These are phyloP conservation scores for Phylloporus sp. DNA, from an alignment of 768 basidiomycete genomes.

Conservation along the genomic window DNA sequence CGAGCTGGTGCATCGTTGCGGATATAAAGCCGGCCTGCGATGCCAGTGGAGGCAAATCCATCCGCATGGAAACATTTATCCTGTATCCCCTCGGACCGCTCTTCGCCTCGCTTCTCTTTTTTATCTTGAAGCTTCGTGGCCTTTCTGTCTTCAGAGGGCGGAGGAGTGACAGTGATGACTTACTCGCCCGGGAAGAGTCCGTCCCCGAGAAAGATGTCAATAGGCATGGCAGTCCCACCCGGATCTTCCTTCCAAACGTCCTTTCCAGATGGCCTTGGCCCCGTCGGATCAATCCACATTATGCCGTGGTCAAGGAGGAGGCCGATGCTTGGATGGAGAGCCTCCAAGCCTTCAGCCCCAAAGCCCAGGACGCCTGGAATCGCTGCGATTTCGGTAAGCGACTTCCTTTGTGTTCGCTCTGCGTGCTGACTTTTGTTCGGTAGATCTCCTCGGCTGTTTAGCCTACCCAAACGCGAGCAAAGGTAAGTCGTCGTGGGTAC, in stretches of 20 bases:
- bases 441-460: slow-evolving; percentile 10
- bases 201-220: too few species aligned
- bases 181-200: too few species aligned
- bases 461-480: slow-evolving; percentile 5
- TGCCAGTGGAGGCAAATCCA: too few species aligned
- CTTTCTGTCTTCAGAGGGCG: too few species aligned
- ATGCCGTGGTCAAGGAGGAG: slow-evolving; percentile 1
- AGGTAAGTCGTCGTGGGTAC: not conserved
- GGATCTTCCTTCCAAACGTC: slow-evolving; percentile 8
- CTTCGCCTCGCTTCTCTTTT: too few species aligned
- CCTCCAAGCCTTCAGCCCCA: slow-evolving; percentile 9
- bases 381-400: slow-evolving; percentile 10
- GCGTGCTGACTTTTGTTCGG: not conserved
- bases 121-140: too few species aligned
- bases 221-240: not conserved
- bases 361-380: slow-evolving; percentile 10
- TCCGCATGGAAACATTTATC: too few species aligned
- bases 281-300: slow-evolving; percentile 5
- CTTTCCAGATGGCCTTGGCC: slow-evolving; percentile 13
- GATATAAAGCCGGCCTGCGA: too few species aligned
- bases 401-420: not conserved
- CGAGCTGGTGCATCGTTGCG: too few species aligned
- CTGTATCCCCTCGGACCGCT: too few species aligned
- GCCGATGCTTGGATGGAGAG: slow-evolving; percentile 4
- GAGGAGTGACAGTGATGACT: too few species aligned